These are phyloP conservation scores for Chaetomiaceae sp. DNA, from an alignment of 2,329 filamentous ascomycete species.

Conservation along the genomic window DNA sequence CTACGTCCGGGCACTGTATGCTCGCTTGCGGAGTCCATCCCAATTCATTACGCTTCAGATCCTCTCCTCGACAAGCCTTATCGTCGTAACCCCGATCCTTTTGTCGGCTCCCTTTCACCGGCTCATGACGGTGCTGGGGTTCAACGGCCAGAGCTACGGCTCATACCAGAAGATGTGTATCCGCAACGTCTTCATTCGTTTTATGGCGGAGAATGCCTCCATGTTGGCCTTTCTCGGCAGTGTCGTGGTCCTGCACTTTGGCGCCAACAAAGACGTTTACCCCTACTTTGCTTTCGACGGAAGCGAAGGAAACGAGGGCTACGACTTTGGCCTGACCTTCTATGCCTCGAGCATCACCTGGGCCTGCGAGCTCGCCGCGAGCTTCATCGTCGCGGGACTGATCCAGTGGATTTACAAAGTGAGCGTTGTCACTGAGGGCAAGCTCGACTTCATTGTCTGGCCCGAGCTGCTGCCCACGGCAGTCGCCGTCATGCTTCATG, in stretches of 20 bases:
- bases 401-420: conserved; percentile 56
- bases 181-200: conserved; percentile 64
- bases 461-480: conserved; percentile 63
- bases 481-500: conserved; percentile 62
- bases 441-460: conserved; percentile 61
- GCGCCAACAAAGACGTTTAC: conserved; percentile 63
- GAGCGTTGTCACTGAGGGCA: conserved; percentile 61
- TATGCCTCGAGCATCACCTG: conserved; percentile 61
- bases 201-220: conserved; percentile 61
- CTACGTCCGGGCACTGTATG: conserved; percentile 65
- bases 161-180: conserved; percentile 64
- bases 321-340: conserved; percentile 61
- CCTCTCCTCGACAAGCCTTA: conserved; percentile 58
- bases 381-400: conserved; percentile 54
- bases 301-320: conserved; percentile 38
- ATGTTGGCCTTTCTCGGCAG: conserved; percentile 66
- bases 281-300: conserved; percentile 65
- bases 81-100: conserved; percentile 59
- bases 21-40: conserved; percentile 58
- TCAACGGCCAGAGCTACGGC: conserved; percentile 57
- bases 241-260: conserved; percentile 62
- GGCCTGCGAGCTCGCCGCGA: conserved; percentile 62
- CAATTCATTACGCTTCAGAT: conserved; percentile 64
- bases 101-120: conserved; percentile 59
- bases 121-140: conserved; percentile 47